phyloP scores from a whole-genome alignment of 352 stramenopile species.

The Phytophthora fragariaefolia region DNA sequence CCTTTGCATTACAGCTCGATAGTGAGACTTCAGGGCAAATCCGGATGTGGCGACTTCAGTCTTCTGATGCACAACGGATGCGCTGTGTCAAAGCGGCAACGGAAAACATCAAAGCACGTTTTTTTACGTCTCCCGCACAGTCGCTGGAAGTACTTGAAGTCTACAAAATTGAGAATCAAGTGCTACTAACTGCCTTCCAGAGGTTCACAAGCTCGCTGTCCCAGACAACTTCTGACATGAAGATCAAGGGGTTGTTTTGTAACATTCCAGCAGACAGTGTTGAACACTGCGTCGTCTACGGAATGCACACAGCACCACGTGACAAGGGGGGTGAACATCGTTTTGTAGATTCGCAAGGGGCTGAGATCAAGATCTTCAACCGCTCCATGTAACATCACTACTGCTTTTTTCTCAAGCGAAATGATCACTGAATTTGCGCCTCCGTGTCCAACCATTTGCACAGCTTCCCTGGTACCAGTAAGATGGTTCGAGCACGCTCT shows the following conservation, averaged over 20 bases:
- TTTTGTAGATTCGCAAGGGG: slow-evolving; percentile 21
- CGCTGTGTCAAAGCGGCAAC: slow-evolving; percentile 71
- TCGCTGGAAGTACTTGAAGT: slow-evolving; percentile 74
- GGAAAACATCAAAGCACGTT: slow-evolving; percentile 72
- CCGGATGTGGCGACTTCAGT: slow-evolving; percentile 52
- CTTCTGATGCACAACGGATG: slow-evolving; percentile 55
- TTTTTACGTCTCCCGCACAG: slow-evolving; percentile 36
- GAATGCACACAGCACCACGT: slow-evolving; percentile 45
- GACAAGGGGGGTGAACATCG: slow-evolving; percentile 14
- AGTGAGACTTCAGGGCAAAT: slow-evolving; percentile 67
- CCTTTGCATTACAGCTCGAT: slow-evolving; percentile 70
- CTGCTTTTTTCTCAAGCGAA: not conserved
- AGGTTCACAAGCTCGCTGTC: slow-evolving; percentile 37
- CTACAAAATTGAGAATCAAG: slow-evolving; percentile 83
- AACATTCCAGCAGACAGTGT: slow-evolving; percentile 57
- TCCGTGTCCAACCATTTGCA: not conserved
- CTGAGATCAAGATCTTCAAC: slow-evolving; percentile 46
- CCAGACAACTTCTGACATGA: slow-evolving; percentile 24
- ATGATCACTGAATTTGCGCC: not conserved
- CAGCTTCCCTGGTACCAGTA: slow-evolving; percentile 32
- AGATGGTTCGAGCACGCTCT: slow-evolving; percentile 24
- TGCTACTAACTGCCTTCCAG: slow-evolving; percentile 67
- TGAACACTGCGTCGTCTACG: slow-evolving; percentile 66
- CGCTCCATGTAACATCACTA: slow-evolving; percentile 24
- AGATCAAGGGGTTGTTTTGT: slow-evolving; percentile 86